phyloP scores from a whole-genome alignment of 2,329 filamentous ascomycete species.

The Volutella citrinella region DNA sequence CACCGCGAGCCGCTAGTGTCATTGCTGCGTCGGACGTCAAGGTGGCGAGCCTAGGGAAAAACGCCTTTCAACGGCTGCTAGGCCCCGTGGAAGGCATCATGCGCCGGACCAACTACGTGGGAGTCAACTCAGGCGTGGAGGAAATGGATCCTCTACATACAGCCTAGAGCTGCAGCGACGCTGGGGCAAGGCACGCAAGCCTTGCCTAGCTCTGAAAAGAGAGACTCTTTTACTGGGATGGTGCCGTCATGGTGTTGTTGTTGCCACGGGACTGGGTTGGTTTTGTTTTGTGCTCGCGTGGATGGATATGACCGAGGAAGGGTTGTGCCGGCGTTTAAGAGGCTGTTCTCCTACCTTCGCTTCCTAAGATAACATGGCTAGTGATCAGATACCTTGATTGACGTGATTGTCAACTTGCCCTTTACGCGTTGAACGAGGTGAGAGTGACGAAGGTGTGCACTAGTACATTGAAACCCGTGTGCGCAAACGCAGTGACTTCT shows the following conservation, averaged over 20 bases:
- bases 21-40: slow-evolving; percentile 84
- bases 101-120: slow-evolving; percentile 69
- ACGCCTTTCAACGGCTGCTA: slow-evolving; percentile 88
- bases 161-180: too few relatives aligned
- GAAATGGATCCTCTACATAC: slow-evolving; percentile 64
- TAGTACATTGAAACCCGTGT: too few relatives aligned
- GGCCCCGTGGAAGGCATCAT: slow-evolving; percentile 94
- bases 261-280: slow-evolving; percentile 11
- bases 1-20: slow-evolving; percentile 86
- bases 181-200: too few relatives aligned
- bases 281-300: slow-evolving; percentile 12
- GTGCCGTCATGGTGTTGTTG: slow-evolving; percentile 7
- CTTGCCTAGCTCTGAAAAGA: too few relatives aligned
- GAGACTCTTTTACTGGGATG: too few relatives aligned
- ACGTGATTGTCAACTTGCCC: slow-evolving; percentile 16
- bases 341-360: slow-evolving; percentile 29
- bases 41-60: slow-evolving; percentile 87
- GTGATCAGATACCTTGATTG: slow-evolving; percentile 35
- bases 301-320: slow-evolving; percentile 17
- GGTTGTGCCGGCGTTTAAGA: slow-evolving; percentile 27
- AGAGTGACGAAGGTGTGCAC: background rate
- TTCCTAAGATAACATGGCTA: slow-evolving; percentile 34
- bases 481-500: too few relatives aligned
- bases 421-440: too few relatives aligned
- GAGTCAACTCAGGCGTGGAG: slow-evolving; percentile 60